Percentiles rank a stretch among this genome's conserved stretches.
Evolutionary conservation across 257 asterid species (phyloP).

Genomic region (Solanum etuberosum): DNA sequence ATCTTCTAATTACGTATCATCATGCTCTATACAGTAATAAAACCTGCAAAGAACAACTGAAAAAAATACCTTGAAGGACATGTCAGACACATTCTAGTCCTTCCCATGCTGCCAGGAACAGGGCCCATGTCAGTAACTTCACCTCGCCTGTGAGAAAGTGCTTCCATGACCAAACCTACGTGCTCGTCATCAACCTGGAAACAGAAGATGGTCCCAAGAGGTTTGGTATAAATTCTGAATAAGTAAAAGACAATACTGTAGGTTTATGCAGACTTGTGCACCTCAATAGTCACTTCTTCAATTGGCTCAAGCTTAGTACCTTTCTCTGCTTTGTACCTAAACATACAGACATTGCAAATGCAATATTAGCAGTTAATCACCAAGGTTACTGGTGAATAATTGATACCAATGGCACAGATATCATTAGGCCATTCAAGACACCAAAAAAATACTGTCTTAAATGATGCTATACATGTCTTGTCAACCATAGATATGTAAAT

Average conservation of each 20-base stretch:
- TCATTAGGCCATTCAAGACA: not conserved
- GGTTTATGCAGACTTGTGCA: constrained; percentile 10
- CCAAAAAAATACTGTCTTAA: not conserved
- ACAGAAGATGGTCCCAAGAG: constrained; percentile 6
- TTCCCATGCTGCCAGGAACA: constrained; percentile 82
- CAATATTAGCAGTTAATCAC: not conserved
- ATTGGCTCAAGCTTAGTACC: constrained; percentile 88
- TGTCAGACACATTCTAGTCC: constrained; percentile 77
- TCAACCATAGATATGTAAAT: not conserved
- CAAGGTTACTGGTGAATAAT: not conserved
- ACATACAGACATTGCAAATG: not conserved
- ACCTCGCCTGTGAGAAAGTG: constrained; percentile 91
- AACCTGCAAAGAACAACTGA: constrained; percentile 4
- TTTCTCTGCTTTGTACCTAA: constrained; percentile 75
- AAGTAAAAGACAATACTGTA: not conserved
- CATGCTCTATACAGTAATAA: not conserved
- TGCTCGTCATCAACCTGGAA: constrained; percentile 89
- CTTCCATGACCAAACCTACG: constrained; percentile 91
- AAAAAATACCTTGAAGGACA: constrained; percentile 83
- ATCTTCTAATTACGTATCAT: not conserved
- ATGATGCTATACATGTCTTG: not conserved
- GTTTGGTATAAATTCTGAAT: not conserved
- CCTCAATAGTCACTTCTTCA: constrained; percentile 99
- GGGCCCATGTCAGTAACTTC: constrained; percentile 95
- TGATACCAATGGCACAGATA: not conserved